Evolutionary conservation across 2,329 filamentous ascomycete species (phyloP), one percentile per base, ranked within the genome.

Genomic region (Fusarium sulawesiense): DNA sequence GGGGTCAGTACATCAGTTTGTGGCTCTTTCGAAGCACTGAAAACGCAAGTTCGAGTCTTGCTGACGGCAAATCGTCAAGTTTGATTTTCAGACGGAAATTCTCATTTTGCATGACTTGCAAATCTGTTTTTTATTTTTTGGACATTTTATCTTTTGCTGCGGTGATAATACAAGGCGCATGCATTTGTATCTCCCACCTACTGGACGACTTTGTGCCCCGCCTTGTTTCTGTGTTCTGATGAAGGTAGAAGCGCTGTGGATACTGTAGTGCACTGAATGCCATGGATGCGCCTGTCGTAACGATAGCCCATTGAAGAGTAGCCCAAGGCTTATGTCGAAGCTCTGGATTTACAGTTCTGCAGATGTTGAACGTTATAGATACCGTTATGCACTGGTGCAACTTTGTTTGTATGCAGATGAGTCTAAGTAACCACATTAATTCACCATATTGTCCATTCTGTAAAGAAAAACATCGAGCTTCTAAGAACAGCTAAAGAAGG

Each of bases 1-100:
- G 70, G 66, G 70, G 70, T 72, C 50, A 72, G 70, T 72, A 72
- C 64, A 72, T 56, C 70, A 72, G 70, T 70, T 69, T 73, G 63
- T 72, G 63, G 68, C 46, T 61, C 25, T 34, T 30, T 30, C 8
- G 53, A 72, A 64, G 37, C 69, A 67, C 69, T 72, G 69, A 56
- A 72, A 73, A 72, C 70, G 55, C 63, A 65, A 69, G 70, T 73
- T 73, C 69, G 66, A 72, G 66, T 72, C 70, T 69, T 66, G 61
- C 56, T 70, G 58, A 72, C 58, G 66, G 70, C 70, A 72, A 46
- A 40, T 7, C 20, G 1, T 45, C 55, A 16, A 7, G 20, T 64
- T 65, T 66, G 46, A 32, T 14, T 8, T 23, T 30, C 4, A 7
- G n/a, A 54, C 6, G 4, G 3, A 30, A 20, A 23, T 2, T 37